These are phyloP conservation scores for Suillus bovinus DNA, from an alignment of 768 basidiomycete species.

Conservation along the genomic window DNA sequence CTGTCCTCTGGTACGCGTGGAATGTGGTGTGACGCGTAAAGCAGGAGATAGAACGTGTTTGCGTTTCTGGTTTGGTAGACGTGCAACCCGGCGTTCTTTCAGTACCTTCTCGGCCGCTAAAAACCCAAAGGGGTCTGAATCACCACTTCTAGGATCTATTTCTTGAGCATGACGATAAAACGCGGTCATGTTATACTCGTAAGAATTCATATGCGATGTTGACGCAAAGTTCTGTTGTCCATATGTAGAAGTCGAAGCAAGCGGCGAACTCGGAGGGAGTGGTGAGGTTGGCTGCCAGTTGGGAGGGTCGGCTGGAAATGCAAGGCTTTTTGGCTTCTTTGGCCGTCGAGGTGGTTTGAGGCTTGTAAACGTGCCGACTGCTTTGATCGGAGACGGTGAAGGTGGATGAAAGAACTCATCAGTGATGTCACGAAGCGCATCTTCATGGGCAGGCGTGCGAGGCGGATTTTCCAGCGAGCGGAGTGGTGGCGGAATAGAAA, in stretches of 20 bases:
- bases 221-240: conserved; percentile 11
- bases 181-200: conserved; percentile 21
- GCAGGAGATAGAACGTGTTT: conserved; percentile 12
- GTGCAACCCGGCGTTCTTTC: conserved; percentile 40
- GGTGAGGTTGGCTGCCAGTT: conserved; percentile 34
- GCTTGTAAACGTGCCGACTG: conserved; percentile 13
- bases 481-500: conserved; percentile 9
- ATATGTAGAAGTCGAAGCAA: conserved; percentile 23
- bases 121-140: conserved; percentile 60
- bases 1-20: background rate
- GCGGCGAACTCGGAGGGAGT: conserved; percentile 36
- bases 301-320: conserved; percentile 32
- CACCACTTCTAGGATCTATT: conserved; percentile 8
- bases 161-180: conserved; percentile 24
- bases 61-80: conserved; percentile 12
- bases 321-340: conserved; percentile 33
- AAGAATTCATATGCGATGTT: conserved; percentile 7
- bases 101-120: conserved; percentile 53
- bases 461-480: conserved; percentile 16
- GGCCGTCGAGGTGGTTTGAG: conserved; percentile 32
- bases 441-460: conserved; percentile 26
- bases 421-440: conserved; percentile 33
- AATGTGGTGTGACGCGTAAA: conserved; percentile 17
- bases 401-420: conserved; percentile 37
- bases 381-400: conserved; percentile 30